Conservation (phyloP, 78 protist species). For the Salpingoeca rosetta region DNA sequence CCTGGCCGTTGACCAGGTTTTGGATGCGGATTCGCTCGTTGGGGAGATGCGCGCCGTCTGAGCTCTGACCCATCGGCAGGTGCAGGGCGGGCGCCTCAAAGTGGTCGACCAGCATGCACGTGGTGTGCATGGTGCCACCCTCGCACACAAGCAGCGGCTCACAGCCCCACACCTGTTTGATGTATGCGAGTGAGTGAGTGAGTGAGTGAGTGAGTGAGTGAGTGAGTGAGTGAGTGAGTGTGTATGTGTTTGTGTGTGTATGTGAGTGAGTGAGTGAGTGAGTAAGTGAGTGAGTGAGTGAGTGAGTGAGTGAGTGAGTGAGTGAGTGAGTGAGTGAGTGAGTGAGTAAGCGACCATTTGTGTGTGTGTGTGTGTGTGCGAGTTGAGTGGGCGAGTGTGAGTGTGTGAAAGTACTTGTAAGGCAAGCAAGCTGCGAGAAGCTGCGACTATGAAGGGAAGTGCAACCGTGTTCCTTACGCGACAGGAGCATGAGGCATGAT, state of each 20-base stretch:
- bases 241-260: background rate
- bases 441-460: too few species aligned
- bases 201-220: background rate
- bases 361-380: too few species aligned
- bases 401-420: too few species aligned
- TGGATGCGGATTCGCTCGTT: conserved; percentile 17
- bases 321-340: too few species aligned
- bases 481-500: too few species aligned
- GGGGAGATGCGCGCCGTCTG: background rate
- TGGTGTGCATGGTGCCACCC: background rate
- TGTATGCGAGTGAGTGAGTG: background rate
- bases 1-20: conserved; percentile 1
- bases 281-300: background rate
- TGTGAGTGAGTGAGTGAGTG: background rate
- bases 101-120: background rate
- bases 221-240: background rate
- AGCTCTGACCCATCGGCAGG: conserved; percentile 20
- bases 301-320: too few species aligned
- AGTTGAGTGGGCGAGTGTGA: too few species aligned
- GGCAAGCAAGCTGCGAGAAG: too few species aligned
- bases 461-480: too few species aligned
- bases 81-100: conserved; percentile 15
- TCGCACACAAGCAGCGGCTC: background rate
- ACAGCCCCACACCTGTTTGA: background rate
- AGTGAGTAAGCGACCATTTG: too few species aligned